phyloP scores from a whole-genome alignment of 768 basidiomycete species.

The Udeniomyces megalosporus region DNA sequence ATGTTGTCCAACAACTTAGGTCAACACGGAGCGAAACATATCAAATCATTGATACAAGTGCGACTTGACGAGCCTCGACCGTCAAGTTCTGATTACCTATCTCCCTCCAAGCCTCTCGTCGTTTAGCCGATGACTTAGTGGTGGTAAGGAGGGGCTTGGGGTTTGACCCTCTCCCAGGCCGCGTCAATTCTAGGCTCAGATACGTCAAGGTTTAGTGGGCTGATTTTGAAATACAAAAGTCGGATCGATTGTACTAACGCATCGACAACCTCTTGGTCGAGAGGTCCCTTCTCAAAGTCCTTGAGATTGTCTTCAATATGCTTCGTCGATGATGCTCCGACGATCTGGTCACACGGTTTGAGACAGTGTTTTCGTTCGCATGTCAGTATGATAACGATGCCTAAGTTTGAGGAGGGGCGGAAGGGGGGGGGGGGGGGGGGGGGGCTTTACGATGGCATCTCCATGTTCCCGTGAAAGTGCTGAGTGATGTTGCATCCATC shows the following conservation, averaged over 20 bases:
- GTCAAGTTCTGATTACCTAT: no score
- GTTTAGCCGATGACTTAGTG: background rate
- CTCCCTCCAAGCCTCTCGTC: no score
- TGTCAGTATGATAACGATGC: no score
- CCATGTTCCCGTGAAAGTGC: slow-evolving; percentile 21
- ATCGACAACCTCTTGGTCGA: slow-evolving; percentile 42
- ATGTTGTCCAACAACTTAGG: no score
- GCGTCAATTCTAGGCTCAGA: slow-evolving; percentile 31
- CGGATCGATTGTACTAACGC: slow-evolving; percentile 15
- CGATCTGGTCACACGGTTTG: slow-evolving; percentile 32
- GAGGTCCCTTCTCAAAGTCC: slow-evolving; percentile 38
- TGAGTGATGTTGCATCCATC: slow-evolving; percentile 41
- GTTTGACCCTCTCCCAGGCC: slow-evolving; percentile 37
- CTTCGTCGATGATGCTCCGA: slow-evolving; percentile 44
- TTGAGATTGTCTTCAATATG: slow-evolving; percentile 39
- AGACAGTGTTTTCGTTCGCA: no score
- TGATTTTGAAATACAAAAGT: background rate
- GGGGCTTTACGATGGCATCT: slow-evolving; percentile 29
- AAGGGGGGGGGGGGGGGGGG: slow-evolving; percentile 21
- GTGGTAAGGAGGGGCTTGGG: slow-evolving; percentile 33
- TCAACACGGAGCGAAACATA: no score
- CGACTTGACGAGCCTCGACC: no score
- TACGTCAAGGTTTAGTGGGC: no score
- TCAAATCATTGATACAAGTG: no score
- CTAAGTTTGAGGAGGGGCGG: background rate